A percentile compares a stretch with the other conserved stretches of the same genome.
Evolutionary conservation across 768 basidiomycete species (phyloP).

Genomic region (Serendipita vermifera): DNA sequence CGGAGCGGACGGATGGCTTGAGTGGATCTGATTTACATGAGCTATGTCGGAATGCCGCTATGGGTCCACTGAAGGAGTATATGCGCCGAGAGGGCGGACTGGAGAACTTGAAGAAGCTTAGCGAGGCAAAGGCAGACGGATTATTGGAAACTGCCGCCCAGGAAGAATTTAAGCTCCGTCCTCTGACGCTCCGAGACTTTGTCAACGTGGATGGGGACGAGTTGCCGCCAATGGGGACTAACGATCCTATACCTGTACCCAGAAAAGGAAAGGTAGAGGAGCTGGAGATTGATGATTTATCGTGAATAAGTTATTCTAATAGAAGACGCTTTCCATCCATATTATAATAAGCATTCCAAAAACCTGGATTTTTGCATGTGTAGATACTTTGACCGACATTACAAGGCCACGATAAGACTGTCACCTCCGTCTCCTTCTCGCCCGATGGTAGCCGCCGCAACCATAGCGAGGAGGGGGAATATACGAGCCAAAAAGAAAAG

Average conservation of each 20-base stretch:
- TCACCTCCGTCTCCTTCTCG: too few species aligned
- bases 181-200: constrained; percentile 9
- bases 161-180: constrained; percentile 14
- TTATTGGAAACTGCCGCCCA: constrained; percentile 13
- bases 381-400: too few species aligned
- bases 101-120: constrained; percentile 9
- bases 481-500: too few species aligned
- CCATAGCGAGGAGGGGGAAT: too few species aligned
- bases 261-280: background rate
- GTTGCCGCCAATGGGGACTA: background rate
- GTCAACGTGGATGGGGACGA: background rate
- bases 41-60: constrained; percentile 84
- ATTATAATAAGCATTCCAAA: too few species aligned
- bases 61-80: constrained; percentile 81
- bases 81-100: constrained; percentile 31
- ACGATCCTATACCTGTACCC: background rate
- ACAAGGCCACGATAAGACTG: too few species aligned
- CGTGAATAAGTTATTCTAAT: too few species aligned
- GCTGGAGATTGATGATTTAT: constrained; percentile 5
- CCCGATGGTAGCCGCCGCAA: too few species aligned
- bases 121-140: too few species aligned
- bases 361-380: too few species aligned
- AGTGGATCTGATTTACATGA: constrained; percentile 90
- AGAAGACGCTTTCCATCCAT: too few species aligned
- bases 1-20: constrained; percentile 52